Conservation (phyloP, 495 filamentous ascomycete genomes). For the Trypethelium eluteriae region DNA sequence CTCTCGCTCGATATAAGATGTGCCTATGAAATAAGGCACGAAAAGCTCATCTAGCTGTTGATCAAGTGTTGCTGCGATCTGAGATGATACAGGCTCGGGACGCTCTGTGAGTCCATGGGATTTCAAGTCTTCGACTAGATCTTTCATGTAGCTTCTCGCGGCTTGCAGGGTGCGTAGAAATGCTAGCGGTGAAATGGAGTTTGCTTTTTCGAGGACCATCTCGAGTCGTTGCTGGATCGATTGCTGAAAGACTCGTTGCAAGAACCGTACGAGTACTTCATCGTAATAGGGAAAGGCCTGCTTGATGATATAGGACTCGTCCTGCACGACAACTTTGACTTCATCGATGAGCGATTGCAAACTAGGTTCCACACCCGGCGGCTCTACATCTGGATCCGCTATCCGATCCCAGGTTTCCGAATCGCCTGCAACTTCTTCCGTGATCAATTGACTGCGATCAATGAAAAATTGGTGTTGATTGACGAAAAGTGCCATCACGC, state of each 20-base stretch:
- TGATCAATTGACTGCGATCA: slow-evolving; percentile 78
- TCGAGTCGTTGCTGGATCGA: slow-evolving; percentile 93
- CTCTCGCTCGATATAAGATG: slow-evolving; percentile 93
- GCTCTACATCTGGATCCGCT: slow-evolving; percentile 87
- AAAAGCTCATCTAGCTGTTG: slow-evolving; percentile 96
- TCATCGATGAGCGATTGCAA: slow-evolving; percentile 88
- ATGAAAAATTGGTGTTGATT: slow-evolving; percentile 99
- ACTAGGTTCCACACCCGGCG: slow-evolving; percentile 83
- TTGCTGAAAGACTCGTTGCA: slow-evolving; percentile 95
- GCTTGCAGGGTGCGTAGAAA: slow-evolving; percentile 88
- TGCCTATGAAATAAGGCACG: slow-evolving; percentile 87
- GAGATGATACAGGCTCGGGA: slow-evolving; percentile 80
- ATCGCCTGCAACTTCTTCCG: slow-evolving; percentile 80
- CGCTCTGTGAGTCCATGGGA: slow-evolving; percentile 90
- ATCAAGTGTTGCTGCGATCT: slow-evolving; percentile 77
- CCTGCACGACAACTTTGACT: slow-evolving; percentile 90
- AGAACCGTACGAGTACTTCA: slow-evolving; percentile 80
- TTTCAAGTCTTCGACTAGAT: slow-evolving; percentile 86
- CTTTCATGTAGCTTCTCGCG: slow-evolving; percentile 73
- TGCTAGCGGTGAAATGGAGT: slow-evolving; percentile 78
- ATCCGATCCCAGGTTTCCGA: slow-evolving; percentile 74
- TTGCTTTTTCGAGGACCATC: slow-evolving; percentile 92
- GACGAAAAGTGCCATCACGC: slow-evolving; percentile 89
- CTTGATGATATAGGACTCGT: slow-evolving; percentile 92
- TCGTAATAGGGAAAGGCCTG: slow-evolving; percentile 94